Conservation (phyloP, 805 yeast genomes). For the Clavispora fructus region DNA sequence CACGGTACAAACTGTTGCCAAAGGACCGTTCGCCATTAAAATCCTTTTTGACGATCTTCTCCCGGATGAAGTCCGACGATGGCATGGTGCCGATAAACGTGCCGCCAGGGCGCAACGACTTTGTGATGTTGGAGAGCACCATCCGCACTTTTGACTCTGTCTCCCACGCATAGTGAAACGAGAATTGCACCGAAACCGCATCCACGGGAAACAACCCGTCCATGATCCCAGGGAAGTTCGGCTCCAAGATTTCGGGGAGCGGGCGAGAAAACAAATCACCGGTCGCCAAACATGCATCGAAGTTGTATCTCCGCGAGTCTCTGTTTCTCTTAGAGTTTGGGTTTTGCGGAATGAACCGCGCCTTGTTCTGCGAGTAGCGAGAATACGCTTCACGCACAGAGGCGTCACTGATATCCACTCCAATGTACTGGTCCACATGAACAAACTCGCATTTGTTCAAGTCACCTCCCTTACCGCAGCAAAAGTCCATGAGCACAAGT, state of each 20-base stretch:
- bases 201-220: conserved; percentile 78
- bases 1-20: conserved; percentile 83
- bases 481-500: conserved; percentile 67
- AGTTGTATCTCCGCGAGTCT: conserved; percentile 47
- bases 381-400: conserved; percentile 80
- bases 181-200: conserved; percentile 84
- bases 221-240: conserved; percentile 53
- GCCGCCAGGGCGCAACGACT: conserved; percentile 77
- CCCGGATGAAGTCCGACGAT: conserved; percentile 75
- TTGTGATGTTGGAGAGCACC: conserved; percentile 68
- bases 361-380: conserved; percentile 56
- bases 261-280: conserved; percentile 85
- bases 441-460: conserved; percentile 81
- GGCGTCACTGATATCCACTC: conserved; percentile 87
- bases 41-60: conserved; percentile 51
- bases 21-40: conserved; percentile 46
- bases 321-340: conserved; percentile 16
- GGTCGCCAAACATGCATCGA: conserved; percentile 78
- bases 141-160: conserved; percentile 73
- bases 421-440: conserved; percentile 70
- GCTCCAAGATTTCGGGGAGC: conserved; percentile 59
- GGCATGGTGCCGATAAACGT: conserved; percentile 92
- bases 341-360: conserved; percentile 30
- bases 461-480: conserved; percentile 99
- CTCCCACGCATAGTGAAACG: conserved; percentile 92